phyloP scores from a whole-genome alignment of 257 asterid species.

The Handroanthus guayacan region DNA sequence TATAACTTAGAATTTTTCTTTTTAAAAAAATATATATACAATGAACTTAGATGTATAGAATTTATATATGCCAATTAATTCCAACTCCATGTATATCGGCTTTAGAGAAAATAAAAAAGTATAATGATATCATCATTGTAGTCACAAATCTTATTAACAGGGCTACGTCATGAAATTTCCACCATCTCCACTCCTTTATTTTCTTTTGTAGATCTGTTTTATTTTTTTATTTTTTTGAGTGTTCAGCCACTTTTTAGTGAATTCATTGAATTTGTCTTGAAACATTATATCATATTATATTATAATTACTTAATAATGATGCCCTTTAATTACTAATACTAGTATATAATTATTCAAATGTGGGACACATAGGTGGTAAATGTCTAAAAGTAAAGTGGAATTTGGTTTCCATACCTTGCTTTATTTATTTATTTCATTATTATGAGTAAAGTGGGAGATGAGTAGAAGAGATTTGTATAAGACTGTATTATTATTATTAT shows the following conservation, averaged over 20 bases:
- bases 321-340: neutral
- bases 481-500: neutral
- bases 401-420: slow-evolving; percentile 25
- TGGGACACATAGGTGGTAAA: neutral
- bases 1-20: too few relatives aligned
- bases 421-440: slow-evolving; percentile 22
- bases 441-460: slow-evolving; percentile 23
- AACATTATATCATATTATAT: neutral
- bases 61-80: too few relatives aligned
- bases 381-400: slow-evolving; percentile 17
- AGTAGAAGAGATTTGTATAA: neutral
- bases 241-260: neutral
- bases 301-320: slow-evolving; percentile 13
- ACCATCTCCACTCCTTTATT: neutral
- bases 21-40: too few relatives aligned
- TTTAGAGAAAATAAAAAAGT: too few relatives aligned
- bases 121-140: neutral
- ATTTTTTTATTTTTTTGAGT: neutral
- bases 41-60: too few relatives aligned
- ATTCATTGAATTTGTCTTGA: slow-evolving; percentile 22
- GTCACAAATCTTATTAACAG: neutral
- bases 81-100: too few relatives aligned
- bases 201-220: neutral
- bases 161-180: neutral
- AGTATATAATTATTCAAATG: neutral